phyloP scores from a whole-genome alignment of 1,284 basidiomycete species.

The Cryptococcus maquisensis region DNA sequence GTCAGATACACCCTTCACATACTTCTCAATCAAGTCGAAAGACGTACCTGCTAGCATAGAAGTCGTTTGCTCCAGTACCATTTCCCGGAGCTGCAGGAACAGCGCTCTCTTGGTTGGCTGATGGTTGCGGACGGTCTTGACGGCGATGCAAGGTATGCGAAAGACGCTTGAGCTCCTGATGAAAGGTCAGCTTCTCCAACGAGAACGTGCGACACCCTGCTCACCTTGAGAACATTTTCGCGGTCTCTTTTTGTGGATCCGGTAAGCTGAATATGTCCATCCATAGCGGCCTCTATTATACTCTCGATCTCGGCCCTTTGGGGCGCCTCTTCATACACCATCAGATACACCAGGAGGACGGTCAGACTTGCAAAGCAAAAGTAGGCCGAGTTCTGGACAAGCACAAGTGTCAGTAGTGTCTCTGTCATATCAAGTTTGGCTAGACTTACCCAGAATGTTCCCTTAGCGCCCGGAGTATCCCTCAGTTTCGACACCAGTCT shows the following conservation, averaged over 20 bases:
- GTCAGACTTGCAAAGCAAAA: conserved; percentile 5
- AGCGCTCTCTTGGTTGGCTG: neutral
- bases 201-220: neutral
- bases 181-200: neutral
- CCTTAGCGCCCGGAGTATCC: conserved; percentile 1
- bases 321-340: conserved; percentile 4
- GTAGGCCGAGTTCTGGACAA: conserved; percentile 1
- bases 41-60: no score
- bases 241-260: neutral
- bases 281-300: conserved; percentile 3
- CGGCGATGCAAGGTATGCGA: neutral
- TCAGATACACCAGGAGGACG: conserved; percentile 1
- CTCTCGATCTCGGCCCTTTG: conserved; percentile 2
- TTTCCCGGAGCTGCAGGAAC: no score
- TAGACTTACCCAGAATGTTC: neutral
- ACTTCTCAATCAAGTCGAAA: neutral
- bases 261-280: conserved; percentile 2
- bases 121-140: neutral
- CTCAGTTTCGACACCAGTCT: neutral
- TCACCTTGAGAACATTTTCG: conserved; percentile 1
- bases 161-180: neutral
- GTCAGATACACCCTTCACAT: neutral
- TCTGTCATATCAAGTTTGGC: neutral
- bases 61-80: no score
- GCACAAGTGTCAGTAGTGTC: neutral